Percentiles rank a stretch among this genome's conserved stretches.
Conservation (phyloP, 2,329 filamentous ascomycete genomes). For the Paecilomyces sp. region DNA sequence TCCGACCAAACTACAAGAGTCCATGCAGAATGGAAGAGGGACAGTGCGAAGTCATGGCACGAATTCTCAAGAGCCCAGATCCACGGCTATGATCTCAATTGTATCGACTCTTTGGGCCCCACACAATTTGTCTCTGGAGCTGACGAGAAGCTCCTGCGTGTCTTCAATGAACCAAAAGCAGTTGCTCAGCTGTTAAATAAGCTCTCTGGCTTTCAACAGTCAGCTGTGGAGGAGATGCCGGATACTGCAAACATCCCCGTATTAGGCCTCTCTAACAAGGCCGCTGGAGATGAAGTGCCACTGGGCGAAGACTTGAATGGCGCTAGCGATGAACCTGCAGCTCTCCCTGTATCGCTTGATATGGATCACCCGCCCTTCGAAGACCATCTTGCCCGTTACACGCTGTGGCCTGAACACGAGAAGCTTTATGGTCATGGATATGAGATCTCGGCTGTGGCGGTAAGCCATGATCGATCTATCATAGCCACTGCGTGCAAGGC, state of each 20-base stretch:
- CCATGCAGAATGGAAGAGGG: conserved; percentile 68
- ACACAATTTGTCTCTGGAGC: conserved; percentile 86
- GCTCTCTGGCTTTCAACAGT: conserved; percentile 55
- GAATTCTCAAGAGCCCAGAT: conserved; percentile 95
- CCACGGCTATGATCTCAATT: conserved; percentile 96
- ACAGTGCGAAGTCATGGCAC: conserved; percentile 64
- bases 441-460: conserved; percentile 82
- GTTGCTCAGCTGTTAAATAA: conserved; percentile 67
- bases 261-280: conserved; percentile 92
- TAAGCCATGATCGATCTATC: conserved; percentile 64
- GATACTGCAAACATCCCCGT: conserved; percentile 94
- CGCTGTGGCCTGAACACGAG: conserved; percentile 91
- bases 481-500: conserved; percentile 91
- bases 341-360: conserved; percentile 38
- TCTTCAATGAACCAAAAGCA: conserved; percentile 82
- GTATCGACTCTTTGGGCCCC: conserved; percentile 67
- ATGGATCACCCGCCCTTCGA: conserved; percentile 74
- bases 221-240: conserved; percentile 48
- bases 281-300: conserved; percentile 49
- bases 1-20: conserved; percentile 89
- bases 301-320: conserved; percentile 26
- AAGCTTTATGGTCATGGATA: conserved; percentile 98
- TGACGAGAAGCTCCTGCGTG: conserved; percentile 94
- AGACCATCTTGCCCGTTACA: conserved; percentile 80
- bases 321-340: conserved; percentile 9